Percentiles rank a stretch among this genome's conserved stretches.
Conservation (phyloP, 1,284 basidiomycete genomes). For the Trichosporon sp. region DNA sequence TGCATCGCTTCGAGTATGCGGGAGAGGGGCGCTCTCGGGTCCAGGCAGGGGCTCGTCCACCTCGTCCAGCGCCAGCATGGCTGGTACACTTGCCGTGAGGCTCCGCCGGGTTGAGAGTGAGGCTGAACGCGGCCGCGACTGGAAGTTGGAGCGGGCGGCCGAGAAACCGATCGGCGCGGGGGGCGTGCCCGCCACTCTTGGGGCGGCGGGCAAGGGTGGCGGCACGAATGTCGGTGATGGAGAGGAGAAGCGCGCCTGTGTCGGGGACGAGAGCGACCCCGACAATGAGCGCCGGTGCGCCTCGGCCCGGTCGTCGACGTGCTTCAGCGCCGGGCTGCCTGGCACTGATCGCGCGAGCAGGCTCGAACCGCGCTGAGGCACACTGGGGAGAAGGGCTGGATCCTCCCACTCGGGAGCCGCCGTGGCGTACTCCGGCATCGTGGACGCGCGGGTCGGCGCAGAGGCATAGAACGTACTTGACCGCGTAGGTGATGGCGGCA, state of each 20-base stretch:
- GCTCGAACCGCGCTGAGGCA: not conserved
- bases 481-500: not conserved
- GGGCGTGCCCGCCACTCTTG: not conserved
- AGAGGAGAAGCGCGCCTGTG: not conserved
- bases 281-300: not conserved
- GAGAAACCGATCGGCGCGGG: not conserved
- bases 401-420: not conserved
- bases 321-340: not conserved
- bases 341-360: not conserved
- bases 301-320: not conserved
- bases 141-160: not conserved
- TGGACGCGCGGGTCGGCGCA: not conserved
- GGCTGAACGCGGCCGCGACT: not conserved
- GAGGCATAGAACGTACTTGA: not conserved
- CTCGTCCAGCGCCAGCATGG: constrained; percentile 5
- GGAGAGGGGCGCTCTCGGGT: not conserved
- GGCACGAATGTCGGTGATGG: not conserved
- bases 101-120: not conserved
- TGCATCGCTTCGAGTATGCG: not conserved
- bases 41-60: not conserved
- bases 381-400: not conserved
- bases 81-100: not conserved
- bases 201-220: not conserved
- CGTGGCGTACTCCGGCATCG: not conserved
- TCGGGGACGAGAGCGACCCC: not conserved